Percentiles rank a stretch among this genome's conserved stretches.
Evolutionary conservation across 192 early-diverging fungal genomes (phyloP).

Genomic region (Phlyctochytrium planicorne): DNA sequence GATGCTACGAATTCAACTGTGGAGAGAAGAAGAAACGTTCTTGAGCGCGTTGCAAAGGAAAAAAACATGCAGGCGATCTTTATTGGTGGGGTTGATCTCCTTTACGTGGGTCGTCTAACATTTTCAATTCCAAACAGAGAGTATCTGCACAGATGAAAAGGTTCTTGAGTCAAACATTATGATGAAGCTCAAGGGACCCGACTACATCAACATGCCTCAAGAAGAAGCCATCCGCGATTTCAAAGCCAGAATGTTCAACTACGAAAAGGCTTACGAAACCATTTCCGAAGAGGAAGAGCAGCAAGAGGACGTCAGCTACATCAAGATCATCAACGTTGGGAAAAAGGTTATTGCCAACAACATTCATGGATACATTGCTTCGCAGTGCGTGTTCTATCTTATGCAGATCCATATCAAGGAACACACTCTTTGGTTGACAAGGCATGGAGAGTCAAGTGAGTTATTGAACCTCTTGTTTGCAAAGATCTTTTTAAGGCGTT

Average conservation of each 20-base stretch:
- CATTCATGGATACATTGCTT: constrained; percentile 87
- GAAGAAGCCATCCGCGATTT: constrained; percentile 85
- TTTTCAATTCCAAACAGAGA: constrained; percentile 52
- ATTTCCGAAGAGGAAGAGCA: constrained; percentile 83
- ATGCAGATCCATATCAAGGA: constrained; percentile 93
- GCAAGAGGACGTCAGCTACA: constrained; percentile 71
- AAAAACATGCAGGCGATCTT: constrained; percentile 36
- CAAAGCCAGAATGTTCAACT: constrained; percentile 78
- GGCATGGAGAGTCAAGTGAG: constrained; percentile 81
- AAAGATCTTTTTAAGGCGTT: not conserved
- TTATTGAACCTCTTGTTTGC: not conserved
- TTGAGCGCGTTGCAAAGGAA: constrained; percentile 33
- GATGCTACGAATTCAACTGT: constrained; percentile 97
- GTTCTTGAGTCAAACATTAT: constrained; percentile 80
- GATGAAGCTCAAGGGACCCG: constrained; percentile 91
- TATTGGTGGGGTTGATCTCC: constrained; percentile 28
- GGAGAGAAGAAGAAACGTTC: constrained; percentile 60
- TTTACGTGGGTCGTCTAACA: constrained; percentile 9
- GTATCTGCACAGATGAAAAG: constrained; percentile 77
- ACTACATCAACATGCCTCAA: constrained; percentile 85
- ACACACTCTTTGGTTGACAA: constrained; percentile 85
- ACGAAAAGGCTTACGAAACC: constrained; percentile 89
- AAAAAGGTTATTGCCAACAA: constrained; percentile 93
- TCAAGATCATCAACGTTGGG: constrained; percentile 96
- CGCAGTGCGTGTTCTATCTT: constrained; percentile 95